phyloP scores from a whole-genome alignment of 2,329 filamentous ascomycete species.

The Chaetomiaceae sp. region DNA sequence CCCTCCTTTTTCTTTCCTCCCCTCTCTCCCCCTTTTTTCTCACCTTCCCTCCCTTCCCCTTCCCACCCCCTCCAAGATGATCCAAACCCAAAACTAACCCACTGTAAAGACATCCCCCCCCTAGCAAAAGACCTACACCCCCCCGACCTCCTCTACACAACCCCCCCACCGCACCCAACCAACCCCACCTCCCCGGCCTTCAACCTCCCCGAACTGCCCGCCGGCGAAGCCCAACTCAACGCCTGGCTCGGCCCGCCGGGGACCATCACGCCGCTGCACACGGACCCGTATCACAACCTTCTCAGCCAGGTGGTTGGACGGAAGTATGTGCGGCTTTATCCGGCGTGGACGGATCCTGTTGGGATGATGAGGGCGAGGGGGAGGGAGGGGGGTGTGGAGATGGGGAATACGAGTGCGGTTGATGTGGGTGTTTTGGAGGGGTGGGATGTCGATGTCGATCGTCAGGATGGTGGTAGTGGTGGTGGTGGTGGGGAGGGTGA shows the following conservation, averaged over 20 bases:
- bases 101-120: constrained; percentile 57
- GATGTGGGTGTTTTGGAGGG: constrained; percentile 70
- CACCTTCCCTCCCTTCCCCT: neutral
- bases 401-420: constrained; percentile 82
- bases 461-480: constrained; percentile 57
- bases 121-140: constrained; percentile 70
- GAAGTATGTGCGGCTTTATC: constrained; percentile 89
- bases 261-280: constrained; percentile 90
- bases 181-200: constrained; percentile 22
- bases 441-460: constrained; percentile 69
- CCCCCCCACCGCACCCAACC: constrained; percentile 53
- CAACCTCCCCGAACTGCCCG: constrained; percentile 38
- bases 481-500: constrained; percentile 20
- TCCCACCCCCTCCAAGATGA: neutral
- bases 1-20: neutral
- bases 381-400: constrained; percentile 69
- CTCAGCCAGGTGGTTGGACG: constrained; percentile 81
- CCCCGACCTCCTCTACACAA: constrained; percentile 80
- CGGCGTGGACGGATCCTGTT: constrained; percentile 54
- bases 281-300: constrained; percentile 90
- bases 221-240: constrained; percentile 61
- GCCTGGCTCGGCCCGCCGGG: constrained; percentile 87
- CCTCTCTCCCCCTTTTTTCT: neutral
- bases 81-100: neutral
- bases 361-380: constrained; percentile 54